Evolutionary conservation across 139 green algal species (phyloP).

Genomic region (Chlamydomonas applanata): DNA sequence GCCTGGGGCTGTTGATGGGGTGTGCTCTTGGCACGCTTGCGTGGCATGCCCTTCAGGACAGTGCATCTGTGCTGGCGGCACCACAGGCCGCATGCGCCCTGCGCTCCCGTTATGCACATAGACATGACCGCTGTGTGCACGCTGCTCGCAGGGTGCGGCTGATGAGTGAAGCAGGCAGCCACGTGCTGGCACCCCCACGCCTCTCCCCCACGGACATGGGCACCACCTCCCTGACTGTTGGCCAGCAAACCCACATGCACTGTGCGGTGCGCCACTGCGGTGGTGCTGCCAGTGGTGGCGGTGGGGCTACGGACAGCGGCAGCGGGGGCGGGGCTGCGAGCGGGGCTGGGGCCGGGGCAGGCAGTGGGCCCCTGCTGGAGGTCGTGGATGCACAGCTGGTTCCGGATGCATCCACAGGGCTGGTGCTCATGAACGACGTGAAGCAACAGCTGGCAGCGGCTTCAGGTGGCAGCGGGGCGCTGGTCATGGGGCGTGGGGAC

Average conservation of each 20-base stretch:
- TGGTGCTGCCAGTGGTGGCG: neutral
- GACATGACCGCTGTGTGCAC: no score
- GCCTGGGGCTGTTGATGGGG: no score
- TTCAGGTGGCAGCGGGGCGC: neutral
- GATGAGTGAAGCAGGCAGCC: slow-evolving; percentile 29
- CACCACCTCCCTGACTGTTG: neutral
- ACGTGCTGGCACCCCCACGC: slow-evolving; percentile 33
- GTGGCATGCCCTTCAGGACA: no score
- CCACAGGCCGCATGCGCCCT: no score
- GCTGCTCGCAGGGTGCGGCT: slow-evolving; percentile 17
- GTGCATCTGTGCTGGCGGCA: no score
- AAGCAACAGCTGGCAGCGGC: slow-evolving; percentile 29
- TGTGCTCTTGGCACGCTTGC: no score
- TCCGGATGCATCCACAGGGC: slow-evolving; percentile 3
- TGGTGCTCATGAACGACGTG: slow-evolving; percentile 33
- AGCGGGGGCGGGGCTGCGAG: neutral
- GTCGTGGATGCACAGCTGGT: slow-evolving; percentile 35
- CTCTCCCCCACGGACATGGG: neutral
- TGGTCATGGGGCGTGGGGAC: slow-evolving; percentile 12
- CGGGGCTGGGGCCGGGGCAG: no score
- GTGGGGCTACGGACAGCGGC: no score
- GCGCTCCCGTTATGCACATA: no score
- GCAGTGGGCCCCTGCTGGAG: slow-evolving; percentile 24
- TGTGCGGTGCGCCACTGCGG: neutral
- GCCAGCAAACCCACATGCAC: neutral